Evolutionary conservation across 2,329 filamentous ascomycete genomes (phyloP), one percentile per base, ranked within the genome.

Genomic region (Claviceps citrina): DNA sequence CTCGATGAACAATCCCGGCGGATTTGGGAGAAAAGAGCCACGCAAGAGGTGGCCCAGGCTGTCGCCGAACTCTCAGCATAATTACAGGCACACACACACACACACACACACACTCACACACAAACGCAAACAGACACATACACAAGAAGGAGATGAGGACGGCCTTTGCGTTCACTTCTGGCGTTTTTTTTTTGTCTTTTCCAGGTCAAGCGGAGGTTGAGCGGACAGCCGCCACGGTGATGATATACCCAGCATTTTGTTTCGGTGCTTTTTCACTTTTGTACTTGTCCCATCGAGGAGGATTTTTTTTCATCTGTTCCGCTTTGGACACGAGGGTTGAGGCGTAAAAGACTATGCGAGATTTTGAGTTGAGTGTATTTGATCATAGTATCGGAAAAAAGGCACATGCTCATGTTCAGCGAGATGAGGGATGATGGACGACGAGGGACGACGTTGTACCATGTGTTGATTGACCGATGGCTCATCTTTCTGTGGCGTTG

Each of bases 41-140:
- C 68, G 15, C 73, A 78, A 33, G 86, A 94, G 61, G 89, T 95
- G 4, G 74, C 78, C 44, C 76, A 71, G 50, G 85, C 85, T 13
- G 68, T 94, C 39, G 68, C 71, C 39, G 67, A 69, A 46, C 59
- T 78, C 47, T 61, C 61, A 49, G 61, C 62, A 45, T 71, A 55
- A 67, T 47, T 44, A 52, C 49, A 44, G 45, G 48, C 47, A 44
- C 44, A 48, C 19, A 22, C 26, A 19, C 3, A 10, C 7, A 3
- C 13, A 5, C 26, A 20, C 16, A 12, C 18, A 19, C 18, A 16
- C 30, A 16, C 15, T 15, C 44, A 52, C 50, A 44, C 46, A n/a
- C n/a, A n/a, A n/a, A n/a, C n/a, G n/a, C n/a, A n/a, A n/a, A n/a
- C n/a, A n/a, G n/a, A 48, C 48, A 45, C 46, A 49, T 13, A 32